These are phyloP conservation scores for Strobilomyces confusus DNA, from an alignment of 768 basidiomycete species.

Conservation along the genomic window DNA sequence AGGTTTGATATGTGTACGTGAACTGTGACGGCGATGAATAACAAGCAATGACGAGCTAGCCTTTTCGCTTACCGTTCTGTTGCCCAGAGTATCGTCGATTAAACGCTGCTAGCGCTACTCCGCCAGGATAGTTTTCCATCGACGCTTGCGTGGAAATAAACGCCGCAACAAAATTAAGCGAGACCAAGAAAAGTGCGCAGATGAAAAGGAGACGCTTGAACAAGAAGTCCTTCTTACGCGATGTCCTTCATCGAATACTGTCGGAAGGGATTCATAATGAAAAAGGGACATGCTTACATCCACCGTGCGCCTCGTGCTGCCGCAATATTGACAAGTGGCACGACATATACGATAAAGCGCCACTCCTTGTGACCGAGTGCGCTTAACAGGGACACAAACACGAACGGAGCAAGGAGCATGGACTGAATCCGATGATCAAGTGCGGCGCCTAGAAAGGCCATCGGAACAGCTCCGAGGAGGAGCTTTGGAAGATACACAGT, in stretches of 20 bases:
- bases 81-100: conserved; percentile 47
- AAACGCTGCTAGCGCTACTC: conserved; percentile 60
- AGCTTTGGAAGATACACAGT: conserved; percentile 71
- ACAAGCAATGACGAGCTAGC: background rate
- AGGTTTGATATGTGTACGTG: conserved; percentile 82
- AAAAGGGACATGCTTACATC: conserved; percentile 46
- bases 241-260: conserved; percentile 34
- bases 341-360: conserved; percentile 88
- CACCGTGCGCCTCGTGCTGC: conserved; percentile 63
- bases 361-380: conserved; percentile 92
- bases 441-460: conserved; percentile 51
- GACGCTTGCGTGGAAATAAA: conserved; percentile 55
- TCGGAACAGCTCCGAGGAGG: conserved; percentile 58
- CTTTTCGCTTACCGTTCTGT: conserved; percentile 25
- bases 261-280: background rate
- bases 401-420: conserved; percentile 48
- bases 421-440: conserved; percentile 47
- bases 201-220: conserved; percentile 46
- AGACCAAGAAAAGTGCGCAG: conserved; percentile 43
- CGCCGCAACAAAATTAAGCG: conserved; percentile 52
- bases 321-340: conserved; percentile 77
- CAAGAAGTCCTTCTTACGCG: conserved; percentile 44
- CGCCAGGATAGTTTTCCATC: conserved; percentile 85
- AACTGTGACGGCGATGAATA: conserved; percentile 30
- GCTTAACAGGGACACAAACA: conserved; percentile 65